phyloP scores from a whole-genome alignment of 805 yeast species.

The Cyberlindnera lachancei region DNA sequence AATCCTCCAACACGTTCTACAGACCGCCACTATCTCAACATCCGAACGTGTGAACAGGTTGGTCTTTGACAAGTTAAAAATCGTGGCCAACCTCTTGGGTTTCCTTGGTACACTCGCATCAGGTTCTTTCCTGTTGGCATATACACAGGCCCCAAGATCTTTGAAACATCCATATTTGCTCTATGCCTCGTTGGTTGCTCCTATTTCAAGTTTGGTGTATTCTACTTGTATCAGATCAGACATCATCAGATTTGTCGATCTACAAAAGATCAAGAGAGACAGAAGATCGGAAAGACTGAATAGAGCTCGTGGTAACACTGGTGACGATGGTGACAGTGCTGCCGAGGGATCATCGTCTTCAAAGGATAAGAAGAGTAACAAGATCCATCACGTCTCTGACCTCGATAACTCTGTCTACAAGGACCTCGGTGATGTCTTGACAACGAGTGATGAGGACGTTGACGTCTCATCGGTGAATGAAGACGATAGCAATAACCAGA shows the following conservation, averaged over 20 bases:
- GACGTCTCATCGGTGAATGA: no score
- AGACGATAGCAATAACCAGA: no score
- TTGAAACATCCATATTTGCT: slow-evolving; percentile 69
- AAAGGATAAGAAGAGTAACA: slow-evolving; percentile 21
- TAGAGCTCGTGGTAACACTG: no score
- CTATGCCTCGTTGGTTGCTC: slow-evolving; percentile 31
- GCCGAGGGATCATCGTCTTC: neutral
- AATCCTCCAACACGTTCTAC: slow-evolving; percentile 25
- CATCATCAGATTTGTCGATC: slow-evolving; percentile 3
- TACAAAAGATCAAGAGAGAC: slow-evolving; percentile 4
- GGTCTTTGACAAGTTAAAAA: slow-evolving; percentile 12
- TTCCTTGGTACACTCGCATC: slow-evolving; percentile 42
- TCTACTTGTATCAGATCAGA: neutral
- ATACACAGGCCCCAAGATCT: slow-evolving; percentile 42
- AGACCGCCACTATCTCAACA: slow-evolving; percentile 25
- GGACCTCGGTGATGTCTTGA: slow-evolving; percentile 28
- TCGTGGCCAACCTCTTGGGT: slow-evolving; percentile 22
- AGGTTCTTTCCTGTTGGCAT: slow-evolving; percentile 47
- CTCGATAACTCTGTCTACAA: slow-evolving; percentile 39
- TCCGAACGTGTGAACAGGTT: slow-evolving; percentile 14
- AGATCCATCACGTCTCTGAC: slow-evolving; percentile 32
- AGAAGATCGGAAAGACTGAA: slow-evolving; percentile 4
- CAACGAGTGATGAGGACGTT: slow-evolving; percentile 12
- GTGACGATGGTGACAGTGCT: no score
- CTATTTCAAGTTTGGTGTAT: slow-evolving; percentile 12